Evolutionary conservation across 371 early-diverging fungal species (phyloP), one percentile per base, ranked within the genome.

Genomic region (Smittium culicis): DNA sequence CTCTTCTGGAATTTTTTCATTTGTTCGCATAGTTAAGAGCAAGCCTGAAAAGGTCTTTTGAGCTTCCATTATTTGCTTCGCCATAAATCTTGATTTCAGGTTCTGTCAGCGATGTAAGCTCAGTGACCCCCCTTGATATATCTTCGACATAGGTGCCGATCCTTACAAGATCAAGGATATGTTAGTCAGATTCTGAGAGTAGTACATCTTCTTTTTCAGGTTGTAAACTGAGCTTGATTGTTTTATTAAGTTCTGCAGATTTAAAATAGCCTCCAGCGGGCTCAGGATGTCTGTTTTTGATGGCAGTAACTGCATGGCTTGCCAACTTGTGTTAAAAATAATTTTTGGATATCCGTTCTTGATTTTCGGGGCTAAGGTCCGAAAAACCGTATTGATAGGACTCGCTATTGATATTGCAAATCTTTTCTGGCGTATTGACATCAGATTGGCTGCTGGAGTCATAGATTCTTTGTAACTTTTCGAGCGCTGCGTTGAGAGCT

Each of bases 401-500:
- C 25, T 57, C 57, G 27, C 57, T 25, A 20, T 57, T 25, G 5
- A 25, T 57, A 25, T 3, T 25, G 27, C 25, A 57, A 57, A 57
- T 57, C 57, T 56, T 62, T 25, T 66, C 68, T 68, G 71, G 74
- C 0, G 34, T 69, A 45, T 66, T 79, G 16, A 67, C 75, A 2
- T 69, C 75, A 11, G 68, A 71, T 84, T 72, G 66, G 82, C 54
- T 81, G 81, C 70, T 88, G 89, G 73, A 84, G 89, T 64, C 88
- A 88, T 70, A 79, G 89, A 25, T 89, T 82, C 79, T 88, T 88
- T 72, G 88, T 88, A 71, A 81, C 84, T 3, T 85, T 81, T 54
- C 82, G 84, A 70, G 76, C 85, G 69, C 87, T 88, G 78, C 27
- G 27, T 8, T 57, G 57, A 57, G 57, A 3, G 3, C 57, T 57